Percentiles rank a stretch among this genome's conserved stretches.
Conservation (phyloP, 192 early-diverging fungal genomes). For the Linnemannia hyalina region DNA sequence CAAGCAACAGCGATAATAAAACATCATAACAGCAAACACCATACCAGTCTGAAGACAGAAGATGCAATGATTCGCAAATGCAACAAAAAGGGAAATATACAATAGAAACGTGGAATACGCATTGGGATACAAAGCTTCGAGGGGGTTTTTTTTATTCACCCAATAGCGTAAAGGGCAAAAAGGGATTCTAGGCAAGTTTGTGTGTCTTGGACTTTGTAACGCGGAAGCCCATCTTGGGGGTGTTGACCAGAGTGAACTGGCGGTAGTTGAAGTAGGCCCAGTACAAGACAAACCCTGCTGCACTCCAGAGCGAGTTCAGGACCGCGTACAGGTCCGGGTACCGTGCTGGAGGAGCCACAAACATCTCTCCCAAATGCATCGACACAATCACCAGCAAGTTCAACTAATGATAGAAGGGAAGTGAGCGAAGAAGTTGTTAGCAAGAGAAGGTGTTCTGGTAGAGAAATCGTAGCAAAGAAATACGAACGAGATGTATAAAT, state of each 20-base stretch:
- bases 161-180: too few relatives aligned
- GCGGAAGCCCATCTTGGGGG: conserved; percentile 35
- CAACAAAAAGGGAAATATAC: too few relatives aligned
- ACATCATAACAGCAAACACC: too few relatives aligned
- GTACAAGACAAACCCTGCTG: conserved; percentile 74
- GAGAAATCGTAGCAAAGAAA: not conserved
- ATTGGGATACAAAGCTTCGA: too few relatives aligned
- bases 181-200: not conserved
- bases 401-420: not conserved
- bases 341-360: conserved; percentile 73
- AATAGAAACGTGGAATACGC: too few relatives aligned
- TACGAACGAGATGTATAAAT: conserved; percentile 17
- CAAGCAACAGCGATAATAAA: too few relatives aligned
- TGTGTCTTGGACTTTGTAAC: conserved; percentile 26
- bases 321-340: conserved; percentile 90
- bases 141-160: too few relatives aligned
- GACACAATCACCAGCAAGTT: conserved; percentile 43
- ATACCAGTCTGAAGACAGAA: too few relatives aligned
- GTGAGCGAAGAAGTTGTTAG: too few relatives aligned
- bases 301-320: conserved; percentile 79
- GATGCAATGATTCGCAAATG: too few relatives aligned
- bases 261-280: conserved; percentile 84
- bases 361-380: conserved; percentile 69
- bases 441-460: not conserved
- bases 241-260: conserved; percentile 56